Base-by-base conservation (phyloP, 495 filamentous ascomycete species). In the Geoglossum glabrum region DNA sequence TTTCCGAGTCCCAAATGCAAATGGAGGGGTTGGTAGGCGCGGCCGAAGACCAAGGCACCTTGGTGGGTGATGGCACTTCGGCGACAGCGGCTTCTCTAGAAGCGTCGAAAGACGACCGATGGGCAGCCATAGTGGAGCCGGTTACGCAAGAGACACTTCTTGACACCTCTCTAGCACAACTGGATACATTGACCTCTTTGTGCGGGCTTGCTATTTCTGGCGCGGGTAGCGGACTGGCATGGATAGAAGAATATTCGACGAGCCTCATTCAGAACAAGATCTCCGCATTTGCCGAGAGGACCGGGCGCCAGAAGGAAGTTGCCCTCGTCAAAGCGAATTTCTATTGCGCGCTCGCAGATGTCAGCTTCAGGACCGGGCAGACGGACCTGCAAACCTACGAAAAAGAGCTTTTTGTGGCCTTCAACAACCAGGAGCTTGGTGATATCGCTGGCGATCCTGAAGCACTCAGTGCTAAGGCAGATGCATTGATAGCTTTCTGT, bases 121-220 rank as follows among this genome's bases (percentile, higher is more conserved):
- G 79, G 79, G 81, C 75, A 19, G 72, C 72, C 0, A 72, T 86
- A 33, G 69, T 79, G 10, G 76, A 81, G 54, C 80, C 81, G 0
- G 70, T 83, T 21, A 83, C 80, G 1, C 74, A 78, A 33, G 71
- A 74, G 30, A 75, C 79, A 1, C 72, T 86, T 0, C 72, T 84
- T 0, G 83, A 86, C 46, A 85, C 81, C 1, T 72, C 76, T 1
- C 66, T 81, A 28, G 81, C 82, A 13, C 78, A 82, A 60, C 60
- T 85, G 13, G 75, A 76, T 31, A 72, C 80, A 1, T 62, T 85
- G 57, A 77, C 78, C 1, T 68, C 71, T 0, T 62, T 84, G 7
- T 82, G 78, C 62, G 76, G 75, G 57, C 67, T 85, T 27, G 60
- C 77, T 46, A 69, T 31, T n/a, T 26, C 54, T 1, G 31, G 8